Conservation (phyloP, 805 yeast species). For the Torulaspora quercuum region DNA sequence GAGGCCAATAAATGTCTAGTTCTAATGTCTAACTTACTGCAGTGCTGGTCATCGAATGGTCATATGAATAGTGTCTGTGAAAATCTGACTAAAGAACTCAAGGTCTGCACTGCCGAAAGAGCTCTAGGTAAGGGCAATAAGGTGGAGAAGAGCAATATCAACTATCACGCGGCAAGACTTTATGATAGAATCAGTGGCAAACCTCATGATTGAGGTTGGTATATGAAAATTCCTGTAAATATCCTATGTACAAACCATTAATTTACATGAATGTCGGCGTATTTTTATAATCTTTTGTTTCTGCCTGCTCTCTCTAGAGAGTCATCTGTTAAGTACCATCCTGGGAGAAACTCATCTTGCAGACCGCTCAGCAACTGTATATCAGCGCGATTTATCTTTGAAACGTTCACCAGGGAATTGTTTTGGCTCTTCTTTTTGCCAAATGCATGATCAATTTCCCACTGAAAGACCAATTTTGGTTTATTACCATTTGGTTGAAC, state of each 20-base stretch:
- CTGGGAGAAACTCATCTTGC: conserved; percentile 26
- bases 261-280: background rate
- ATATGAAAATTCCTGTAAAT: conserved; percentile 10
- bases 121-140: conserved; percentile 28
- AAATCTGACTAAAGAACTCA: conserved; percentile 63
- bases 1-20: conserved; percentile 73
- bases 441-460: conserved; percentile 30
- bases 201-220: conserved; percentile 34
- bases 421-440: conserved; percentile 5
- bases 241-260: conserved; percentile 5
- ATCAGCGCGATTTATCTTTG: conserved; percentile 17
- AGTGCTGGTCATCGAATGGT: conserved; percentile 96
- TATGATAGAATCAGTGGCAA: conserved; percentile 49
- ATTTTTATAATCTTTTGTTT: conserved; percentile 12
- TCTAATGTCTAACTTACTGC: conserved; percentile 76
- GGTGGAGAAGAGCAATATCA: conserved; percentile 42
- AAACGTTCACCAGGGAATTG: conserved; percentile 10
- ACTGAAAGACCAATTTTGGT: conserved; percentile 17
- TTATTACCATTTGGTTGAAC: conserved; percentile 1
- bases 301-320: conserved; percentile 36
- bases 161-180: conserved; percentile 52
- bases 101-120: conserved; percentile 59
- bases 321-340: conserved; percentile 36
- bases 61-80: conserved; percentile 72
- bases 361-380: conserved; percentile 6